Percentiles rank a stretch among this genome's conserved stretches.
Conservation (phyloP, 768 basidiomycete genomes). For the Thelephora ganbajun region DNA sequence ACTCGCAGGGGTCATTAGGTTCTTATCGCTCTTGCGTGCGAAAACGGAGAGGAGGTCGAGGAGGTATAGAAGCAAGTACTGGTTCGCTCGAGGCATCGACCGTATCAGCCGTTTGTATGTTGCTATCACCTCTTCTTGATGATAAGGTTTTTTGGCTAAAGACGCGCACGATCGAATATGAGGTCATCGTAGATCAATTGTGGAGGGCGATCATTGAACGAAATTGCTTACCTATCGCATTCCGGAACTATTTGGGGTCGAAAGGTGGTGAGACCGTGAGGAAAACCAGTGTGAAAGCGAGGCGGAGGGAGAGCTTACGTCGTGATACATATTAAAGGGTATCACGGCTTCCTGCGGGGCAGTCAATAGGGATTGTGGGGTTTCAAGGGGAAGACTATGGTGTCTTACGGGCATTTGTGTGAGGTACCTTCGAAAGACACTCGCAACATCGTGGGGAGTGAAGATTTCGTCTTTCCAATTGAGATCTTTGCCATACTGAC, state of each 20-base stretch:
- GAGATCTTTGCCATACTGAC: slow-evolving; percentile 82
- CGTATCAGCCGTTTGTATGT: slow-evolving; percentile 79
- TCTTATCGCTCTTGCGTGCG: slow-evolving; percentile 79
- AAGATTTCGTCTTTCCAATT: slow-evolving; percentile 81
- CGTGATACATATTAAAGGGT: slow-evolving; percentile 79
- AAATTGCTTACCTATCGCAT: slow-evolving; percentile 45
- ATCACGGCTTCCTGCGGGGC: slow-evolving; percentile 77
- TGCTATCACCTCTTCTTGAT: slow-evolving; percentile 58
- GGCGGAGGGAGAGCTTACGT: slow-evolving; percentile 35
- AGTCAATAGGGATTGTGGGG: slow-evolving; percentile 6
- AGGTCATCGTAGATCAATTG: neutral
- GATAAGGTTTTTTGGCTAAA: slow-evolving; percentile 51
- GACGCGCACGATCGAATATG: slow-evolving; percentile 7
- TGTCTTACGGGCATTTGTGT: slow-evolving; percentile 85
- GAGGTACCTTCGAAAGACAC: slow-evolving; percentile 88
- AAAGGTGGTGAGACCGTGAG: slow-evolving; percentile 6
- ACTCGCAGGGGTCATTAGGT: slow-evolving; percentile 94
- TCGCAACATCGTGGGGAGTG: slow-evolving; percentile 95
- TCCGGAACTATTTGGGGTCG: slow-evolving; percentile 46
- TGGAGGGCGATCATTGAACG: neutral
- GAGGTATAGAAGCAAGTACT: slow-evolving; percentile 94
- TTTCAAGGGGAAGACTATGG: slow-evolving; percentile 9
- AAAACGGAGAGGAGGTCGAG: slow-evolving; percentile 94
- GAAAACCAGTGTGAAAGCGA: slow-evolving; percentile 4
- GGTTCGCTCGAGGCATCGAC: slow-evolving; percentile 75